Conservation (phyloP, 768 basidiomycete genomes). For the Trametes maxima region DNA sequence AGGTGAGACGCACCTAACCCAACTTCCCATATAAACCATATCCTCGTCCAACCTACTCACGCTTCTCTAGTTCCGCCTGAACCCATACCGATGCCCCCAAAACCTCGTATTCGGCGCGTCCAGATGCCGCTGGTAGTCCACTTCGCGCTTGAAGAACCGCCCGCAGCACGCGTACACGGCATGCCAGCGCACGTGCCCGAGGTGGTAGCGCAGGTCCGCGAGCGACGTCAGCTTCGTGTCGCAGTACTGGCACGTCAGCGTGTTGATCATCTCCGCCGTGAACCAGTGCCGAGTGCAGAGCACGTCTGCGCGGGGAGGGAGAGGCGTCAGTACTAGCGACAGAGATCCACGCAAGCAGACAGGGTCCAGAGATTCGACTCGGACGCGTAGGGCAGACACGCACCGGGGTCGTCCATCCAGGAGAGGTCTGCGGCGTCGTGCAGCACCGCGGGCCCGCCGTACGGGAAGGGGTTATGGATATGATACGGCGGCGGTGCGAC, state of each 20-base stretch:
- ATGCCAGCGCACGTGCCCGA: slow-evolving; percentile 26
- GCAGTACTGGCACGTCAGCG: slow-evolving; percentile 33
- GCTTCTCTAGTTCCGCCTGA: not conserved
- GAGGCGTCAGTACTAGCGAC: not conserved
- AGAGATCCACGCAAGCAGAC: not conserved
- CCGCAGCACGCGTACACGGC: slow-evolving; percentile 33
- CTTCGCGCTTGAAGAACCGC: slow-evolving; percentile 30
- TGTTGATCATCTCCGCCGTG: slow-evolving; percentile 28
- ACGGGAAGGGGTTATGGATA: slow-evolving; percentile 2
- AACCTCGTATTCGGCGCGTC: not conserved
- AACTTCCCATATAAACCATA: no score
- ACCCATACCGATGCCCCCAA: not conserved
- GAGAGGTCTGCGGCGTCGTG: slow-evolving; percentile 1
- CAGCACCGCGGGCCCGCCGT: not conserved
- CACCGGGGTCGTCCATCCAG: slow-evolving; percentile 29
- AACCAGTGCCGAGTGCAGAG: slow-evolving; percentile 27
- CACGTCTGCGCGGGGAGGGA: slow-evolving; percentile 17
- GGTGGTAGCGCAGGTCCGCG: slow-evolving; percentile 32
- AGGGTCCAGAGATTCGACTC: not conserved
- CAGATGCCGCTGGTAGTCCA: slow-evolving; percentile 27
- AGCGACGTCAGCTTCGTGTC: slow-evolving; percentile 27
- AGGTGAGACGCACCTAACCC: no score
- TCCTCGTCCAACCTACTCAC: no score
- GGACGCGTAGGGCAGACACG: not conserved
- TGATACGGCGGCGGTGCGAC: slow-evolving; percentile 8